Evolutionary conservation across 441 rosid genomes (phyloP).

Genomic region (Gossypium schwendimanii): DNA sequence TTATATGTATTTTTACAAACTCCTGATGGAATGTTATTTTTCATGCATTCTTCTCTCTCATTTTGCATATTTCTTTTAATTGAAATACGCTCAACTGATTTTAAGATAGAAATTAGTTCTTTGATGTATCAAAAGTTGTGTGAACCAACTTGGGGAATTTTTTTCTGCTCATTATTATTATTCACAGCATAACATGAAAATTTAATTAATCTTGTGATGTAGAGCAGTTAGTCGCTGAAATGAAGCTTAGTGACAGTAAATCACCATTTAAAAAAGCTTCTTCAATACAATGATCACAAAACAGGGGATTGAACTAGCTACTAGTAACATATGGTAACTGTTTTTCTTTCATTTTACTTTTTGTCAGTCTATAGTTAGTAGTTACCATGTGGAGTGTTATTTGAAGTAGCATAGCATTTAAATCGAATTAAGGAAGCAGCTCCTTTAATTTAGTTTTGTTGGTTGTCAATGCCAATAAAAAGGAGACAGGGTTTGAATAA

Average conservation of each 20-base stretch:
- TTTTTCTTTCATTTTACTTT: too few species aligned
- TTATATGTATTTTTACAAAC: constrained; percentile 9
- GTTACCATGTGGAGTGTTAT: too few species aligned
- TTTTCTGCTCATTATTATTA: background rate
- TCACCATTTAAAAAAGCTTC: too few species aligned
- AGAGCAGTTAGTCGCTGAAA: too few species aligned
- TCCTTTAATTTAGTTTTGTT: background rate
- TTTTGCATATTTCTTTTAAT: background rate
- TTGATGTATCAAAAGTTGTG: background rate
- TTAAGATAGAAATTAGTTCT: background rate
- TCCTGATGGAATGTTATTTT: background rate
- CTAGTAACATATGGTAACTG: too few species aligned
- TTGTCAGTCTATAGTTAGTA: too few species aligned
- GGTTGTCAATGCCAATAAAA: background rate
- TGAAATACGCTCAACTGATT: background rate
- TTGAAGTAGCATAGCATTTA: too few species aligned
- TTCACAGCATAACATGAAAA: background rate
- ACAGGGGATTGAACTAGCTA: too few species aligned
- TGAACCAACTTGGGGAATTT: too few species aligned
- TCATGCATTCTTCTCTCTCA: background rate
- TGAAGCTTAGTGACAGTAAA: too few species aligned
- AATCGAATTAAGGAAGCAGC: background rate
- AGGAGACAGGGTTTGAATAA: background rate
- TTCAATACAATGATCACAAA: too few species aligned
- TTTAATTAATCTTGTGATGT: background rate